A percentile compares a stretch with the other conserved stretches of the same genome.
These are phyloP conservation scores for Bipolaris oryzae DNA, from an alignment of 2,329 filamentous ascomycete species.

Conservation along the genomic window DNA sequence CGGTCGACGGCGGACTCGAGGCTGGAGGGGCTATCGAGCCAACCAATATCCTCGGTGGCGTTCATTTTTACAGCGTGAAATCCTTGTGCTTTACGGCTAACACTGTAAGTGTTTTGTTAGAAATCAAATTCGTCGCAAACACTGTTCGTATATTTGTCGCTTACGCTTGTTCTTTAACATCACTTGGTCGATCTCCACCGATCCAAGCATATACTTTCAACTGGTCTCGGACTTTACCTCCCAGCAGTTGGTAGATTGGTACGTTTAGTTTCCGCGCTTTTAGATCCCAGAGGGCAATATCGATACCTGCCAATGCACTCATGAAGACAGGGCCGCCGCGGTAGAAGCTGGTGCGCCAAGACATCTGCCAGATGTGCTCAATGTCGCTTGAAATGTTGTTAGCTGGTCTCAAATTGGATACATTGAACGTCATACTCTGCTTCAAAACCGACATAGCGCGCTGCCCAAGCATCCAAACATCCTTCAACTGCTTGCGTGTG, in stretches of 20 bases:
- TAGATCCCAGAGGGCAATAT: slow-evolving; percentile 81
- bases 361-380: slow-evolving; percentile 79
- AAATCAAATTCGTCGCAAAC: too few relatives aligned
- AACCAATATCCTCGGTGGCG: slow-evolving; percentile 74
- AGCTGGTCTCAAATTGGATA: background rate
- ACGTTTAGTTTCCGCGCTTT: slow-evolving; percentile 70
- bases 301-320: slow-evolving; percentile 76
- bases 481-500: slow-evolving; percentile 77
- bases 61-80: slow-evolving; percentile 79
- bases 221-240: slow-evolving; percentile 73
- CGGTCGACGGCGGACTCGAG: slow-evolving; percentile 70
- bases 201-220: slow-evolving; percentile 80
- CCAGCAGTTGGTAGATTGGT: slow-evolving; percentile 74
- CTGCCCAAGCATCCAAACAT: slow-evolving; percentile 69
- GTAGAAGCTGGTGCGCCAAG: slow-evolving; percentile 74
- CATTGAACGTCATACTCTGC: slow-evolving; percentile 63
- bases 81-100: slow-evolving; percentile 64
- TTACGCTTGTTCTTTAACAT: slow-evolving; percentile 68
- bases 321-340: slow-evolving; percentile 80
- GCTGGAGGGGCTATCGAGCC: slow-evolving; percentile 73
- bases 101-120: slow-evolving; percentile 46
- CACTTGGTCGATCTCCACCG: slow-evolving; percentile 72
- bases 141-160: slow-evolving; percentile 18
- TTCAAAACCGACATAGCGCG: slow-evolving; percentile 68
- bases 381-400: slow-evolving; percentile 65